Evolutionary conservation across 2,329 filamentous ascomycete species (phyloP), one percentile per base, ranked within the genome.

Genomic region (Drechslerella dactyloides): DNA sequence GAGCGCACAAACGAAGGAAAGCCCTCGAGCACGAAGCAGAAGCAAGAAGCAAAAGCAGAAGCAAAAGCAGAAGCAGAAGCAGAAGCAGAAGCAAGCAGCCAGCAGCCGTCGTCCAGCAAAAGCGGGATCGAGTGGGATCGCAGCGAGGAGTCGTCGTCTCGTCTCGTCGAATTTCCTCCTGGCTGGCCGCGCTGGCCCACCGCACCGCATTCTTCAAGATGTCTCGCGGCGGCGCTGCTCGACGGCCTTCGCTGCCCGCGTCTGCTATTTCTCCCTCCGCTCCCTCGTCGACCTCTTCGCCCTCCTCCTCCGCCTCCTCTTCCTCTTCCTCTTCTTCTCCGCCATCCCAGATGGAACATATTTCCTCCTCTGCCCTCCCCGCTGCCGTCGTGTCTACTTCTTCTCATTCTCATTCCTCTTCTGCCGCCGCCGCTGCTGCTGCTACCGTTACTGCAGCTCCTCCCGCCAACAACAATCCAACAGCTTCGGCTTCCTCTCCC

Each of bases 331-430:
- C 46, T 13, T 51, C 46, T 46, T 64, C 66, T 52, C 59, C 66
- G 54, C 66, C 59, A 63, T 63, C 65, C 65, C 65, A 69, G 63
- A 69, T 69, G 65, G 65, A 69, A 63, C 59, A 59, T 63, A 64
- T 59, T 48, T 70, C 58, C 63, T 70, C 63, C 54, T 54, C 59
- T 40, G 53, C 48, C 59, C 58, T 37, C 66, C 44, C 44, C 56
- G 40, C 55, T 56, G n/a, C 17, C 56, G 27, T 61, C 50, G 13
- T 37, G 33, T 6, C 6, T 13, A 55, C 23, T 53, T 52, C 27
- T 30, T 56, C 17, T 52, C 13, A 6, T 37, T 6, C 57, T 53
- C 33, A 30, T 50, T 15, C 54, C 15, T 24, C 30, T 33, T 15
- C 46, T 53, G n/a, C 27, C 48, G 13, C 42, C 58, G 27, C 15